Evolutionary conservation across 2,329 filamentous ascomycete species (phyloP).

Genomic region (Alternaria triticimaculans): DNA sequence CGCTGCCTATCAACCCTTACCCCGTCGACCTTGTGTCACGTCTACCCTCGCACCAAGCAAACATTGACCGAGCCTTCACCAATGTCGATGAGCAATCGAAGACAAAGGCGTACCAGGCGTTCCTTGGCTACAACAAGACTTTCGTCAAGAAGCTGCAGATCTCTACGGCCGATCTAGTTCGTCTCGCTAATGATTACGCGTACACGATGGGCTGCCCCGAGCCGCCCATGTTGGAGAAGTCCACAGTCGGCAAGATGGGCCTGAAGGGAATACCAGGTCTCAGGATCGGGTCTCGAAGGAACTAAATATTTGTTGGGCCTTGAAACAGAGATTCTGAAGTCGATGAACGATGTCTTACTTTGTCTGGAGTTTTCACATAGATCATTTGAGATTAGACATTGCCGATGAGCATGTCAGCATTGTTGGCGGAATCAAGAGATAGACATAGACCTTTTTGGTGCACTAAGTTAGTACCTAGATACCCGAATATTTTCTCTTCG

Average conservation of each 20-base stretch:
- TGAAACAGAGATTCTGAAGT: neutral
- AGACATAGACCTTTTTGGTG: neutral
- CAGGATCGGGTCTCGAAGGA: conserved; percentile 36
- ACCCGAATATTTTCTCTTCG: neutral
- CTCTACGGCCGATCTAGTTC: conserved; percentile 49
- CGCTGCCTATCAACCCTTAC: conserved; percentile 59
- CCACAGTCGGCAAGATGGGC: conserved; percentile 56
- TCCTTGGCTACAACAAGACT: conserved; percentile 56
- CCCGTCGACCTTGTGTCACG: conserved; percentile 51
- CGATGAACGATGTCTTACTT: conserved; percentile 1
- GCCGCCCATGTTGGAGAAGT: conserved; percentile 55
- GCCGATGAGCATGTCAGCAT: conserved; percentile 1
- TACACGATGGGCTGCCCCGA: conserved; percentile 54
- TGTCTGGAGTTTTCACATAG: conserved; percentile 11
- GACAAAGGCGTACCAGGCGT: conserved; percentile 55
- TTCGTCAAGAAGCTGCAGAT: conserved; percentile 53
- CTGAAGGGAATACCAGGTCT: conserved; percentile 55
- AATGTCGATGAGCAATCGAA: conserved; percentile 51
- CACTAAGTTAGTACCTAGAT: conserved; percentile 1
- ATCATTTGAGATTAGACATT: conserved; percentile 1
- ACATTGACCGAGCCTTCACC: conserved; percentile 43
- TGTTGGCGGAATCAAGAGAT: conserved; percentile 16
- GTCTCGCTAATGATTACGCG: conserved; percentile 54
- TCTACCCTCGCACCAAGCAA: conserved; percentile 40
- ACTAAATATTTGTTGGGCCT: neutral